A percentile compares a stretch with the other conserved stretches of the same genome.
These are phyloP conservation scores for Pythium phragmiticola DNA, from an alignment of 352 stramenopile genomes.

Conservation along the genomic window DNA sequence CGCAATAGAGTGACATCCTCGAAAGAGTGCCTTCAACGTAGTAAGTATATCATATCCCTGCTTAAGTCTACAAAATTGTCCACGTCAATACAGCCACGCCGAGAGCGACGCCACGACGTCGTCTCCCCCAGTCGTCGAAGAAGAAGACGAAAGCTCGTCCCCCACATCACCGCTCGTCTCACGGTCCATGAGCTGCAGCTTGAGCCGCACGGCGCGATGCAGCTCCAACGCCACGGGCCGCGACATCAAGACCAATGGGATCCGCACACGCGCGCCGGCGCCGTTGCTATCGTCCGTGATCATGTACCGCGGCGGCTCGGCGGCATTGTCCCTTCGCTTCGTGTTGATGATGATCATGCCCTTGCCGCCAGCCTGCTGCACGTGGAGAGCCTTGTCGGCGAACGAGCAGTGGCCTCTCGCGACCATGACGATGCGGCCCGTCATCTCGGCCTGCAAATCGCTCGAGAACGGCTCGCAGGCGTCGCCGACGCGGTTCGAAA, in stretches of 20 bases:
- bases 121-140: slow-evolving; percentile 6
- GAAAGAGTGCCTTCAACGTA: too few species aligned
- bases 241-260: slow-evolving; percentile 71
- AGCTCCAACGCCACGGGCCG: slow-evolving; percentile 49
- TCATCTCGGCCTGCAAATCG: slow-evolving; percentile 24
- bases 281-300: slow-evolving; percentile 55
- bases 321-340: slow-evolving; percentile 30
- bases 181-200: slow-evolving; percentile 17
- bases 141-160: background rate
- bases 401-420: slow-evolving; percentile 74
- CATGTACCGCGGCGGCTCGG: slow-evolving; percentile 58
- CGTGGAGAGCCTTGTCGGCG: slow-evolving; percentile 61
- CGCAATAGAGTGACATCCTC: too few species aligned
- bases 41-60: too few species aligned
- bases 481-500: slow-evolving; percentile 38
- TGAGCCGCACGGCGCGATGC: slow-evolving; percentile 33
- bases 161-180: background rate
- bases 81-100: slow-evolving; percentile 52
- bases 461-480: slow-evolving; percentile 42
- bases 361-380: slow-evolving; percentile 55
- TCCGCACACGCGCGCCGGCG: slow-evolving; percentile 46
- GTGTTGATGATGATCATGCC: slow-evolving; percentile 75
- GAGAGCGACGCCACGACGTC: slow-evolving; percentile 51
- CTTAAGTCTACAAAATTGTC: slow-evolving; percentile 12
- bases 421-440: slow-evolving; percentile 69